Evolutionary conservation across 352 stramenopile species (phyloP), one percentile per base, ranked within the genome.

Genomic region (Saprolegnia diclina): DNA sequence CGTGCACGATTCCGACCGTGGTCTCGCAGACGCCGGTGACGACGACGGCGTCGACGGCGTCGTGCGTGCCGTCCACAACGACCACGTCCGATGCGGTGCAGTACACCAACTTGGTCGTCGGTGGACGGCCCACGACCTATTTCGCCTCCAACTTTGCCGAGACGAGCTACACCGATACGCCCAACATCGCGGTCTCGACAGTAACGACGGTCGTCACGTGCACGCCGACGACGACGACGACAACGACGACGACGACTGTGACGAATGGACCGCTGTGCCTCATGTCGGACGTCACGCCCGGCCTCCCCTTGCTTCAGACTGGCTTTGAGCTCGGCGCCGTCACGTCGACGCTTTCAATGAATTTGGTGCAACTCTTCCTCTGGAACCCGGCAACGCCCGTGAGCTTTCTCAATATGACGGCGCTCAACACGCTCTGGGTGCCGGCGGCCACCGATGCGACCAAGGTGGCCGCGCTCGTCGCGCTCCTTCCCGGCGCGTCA

Each of bases 1-100:
- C 77, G 0, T 92, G 84, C 29, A 72, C 76, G 1, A 89, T 75
- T 0, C 74, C 67, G 0, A 72, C 83, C 1, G 0, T 48, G 6
- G 24, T 69, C 0, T 18, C 44, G 14, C 44, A 62, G 22, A 54
- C 44, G 16, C 26, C 53, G 29, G 40, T 40, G 11, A 18, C 42
- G 11, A 21, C 22, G 35, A 62, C 45, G 16, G 0, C 29, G 26
- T 7, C 63, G 5, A 40, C 1, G 5, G 32, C 32, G 18, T 37
- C 32, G 19, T 69, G 63, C 53, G 6, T 21, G 0, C 38, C 45
- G 9, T 52, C 42, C 3, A 45, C 54, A 44, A 35, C 37, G 13
- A 35, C 45, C 9, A 69, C 42, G 19, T 50, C 63, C 21, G 61
- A 69, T 26, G 63, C 53, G n/a, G 61, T 45, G 21, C 14, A 42